Conservation (phyloP, 768 basidiomycete species). For the Trametes elegans region DNA sequence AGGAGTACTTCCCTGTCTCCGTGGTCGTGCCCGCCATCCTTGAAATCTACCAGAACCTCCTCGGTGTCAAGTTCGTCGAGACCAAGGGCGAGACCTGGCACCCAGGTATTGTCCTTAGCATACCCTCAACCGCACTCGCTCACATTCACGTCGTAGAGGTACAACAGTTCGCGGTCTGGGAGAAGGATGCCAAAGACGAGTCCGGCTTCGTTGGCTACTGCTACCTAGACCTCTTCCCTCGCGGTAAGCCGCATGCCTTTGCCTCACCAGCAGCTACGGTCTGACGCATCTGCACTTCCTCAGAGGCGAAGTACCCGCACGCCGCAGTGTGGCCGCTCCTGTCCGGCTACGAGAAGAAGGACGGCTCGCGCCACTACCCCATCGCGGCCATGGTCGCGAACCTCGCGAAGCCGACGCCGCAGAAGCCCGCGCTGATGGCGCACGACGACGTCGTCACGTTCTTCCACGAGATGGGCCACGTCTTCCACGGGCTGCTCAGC, state of each 20-base stretch:
- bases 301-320: slow-evolving; percentile 80
- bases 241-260: slow-evolving; percentile 46
- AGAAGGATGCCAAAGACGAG: slow-evolving; percentile 66
- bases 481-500: slow-evolving; percentile 56
- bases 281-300: background rate
- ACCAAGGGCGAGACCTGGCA: slow-evolving; percentile 74
- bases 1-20: slow-evolving; percentile 87
- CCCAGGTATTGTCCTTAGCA: slow-evolving; percentile 46
- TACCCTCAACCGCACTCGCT: too few species aligned
- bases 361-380: slow-evolving; percentile 68
- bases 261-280: background rate
- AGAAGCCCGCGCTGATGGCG: slow-evolving; percentile 81
- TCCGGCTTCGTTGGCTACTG: slow-evolving; percentile 81
- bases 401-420: slow-evolving; percentile 79
- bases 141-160: slow-evolving; percentile 52
- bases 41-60: slow-evolving; percentile 77
- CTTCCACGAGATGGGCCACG: slow-evolving; percentile 83
- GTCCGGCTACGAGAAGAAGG: slow-evolving; percentile 55
- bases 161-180: slow-evolving; percentile 84
- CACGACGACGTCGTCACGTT: slow-evolving; percentile 88
- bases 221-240: slow-evolving; percentile 86
- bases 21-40: slow-evolving; percentile 82
- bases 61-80: slow-evolving; percentile 67
- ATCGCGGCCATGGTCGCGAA: slow-evolving; percentile 88
- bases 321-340: slow-evolving; percentile 83